phyloP scores from a whole-genome alignment of 441 rosid species.

The Croton setiger region DNA sequence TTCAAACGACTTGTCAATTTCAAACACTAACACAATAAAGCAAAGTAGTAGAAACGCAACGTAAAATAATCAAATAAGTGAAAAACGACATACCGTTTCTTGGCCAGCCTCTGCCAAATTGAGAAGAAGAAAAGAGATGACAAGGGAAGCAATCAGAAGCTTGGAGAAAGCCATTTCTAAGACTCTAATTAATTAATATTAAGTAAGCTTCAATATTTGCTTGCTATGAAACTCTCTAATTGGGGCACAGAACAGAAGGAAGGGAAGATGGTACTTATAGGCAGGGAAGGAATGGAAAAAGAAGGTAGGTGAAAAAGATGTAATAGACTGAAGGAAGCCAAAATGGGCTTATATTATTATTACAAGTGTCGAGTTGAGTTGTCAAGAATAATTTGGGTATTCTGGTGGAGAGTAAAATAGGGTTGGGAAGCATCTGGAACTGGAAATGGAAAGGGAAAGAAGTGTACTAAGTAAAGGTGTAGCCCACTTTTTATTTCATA shows the following conservation, averaged over 20 bases:
- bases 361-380: constrained; percentile 2
- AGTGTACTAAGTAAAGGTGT: neutral
- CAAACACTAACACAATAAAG: too few relatives aligned
- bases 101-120: constrained; percentile 42
- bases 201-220: neutral
- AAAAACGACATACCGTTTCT: constrained; percentile 24
- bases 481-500: neutral
- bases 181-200: too few relatives aligned
- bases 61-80: neutral
- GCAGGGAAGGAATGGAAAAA: neutral
- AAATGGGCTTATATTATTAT: neutral
- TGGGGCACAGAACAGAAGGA: neutral
- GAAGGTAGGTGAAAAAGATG: neutral
- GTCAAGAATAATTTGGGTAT: constrained; percentile 10
- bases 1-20: neutral
- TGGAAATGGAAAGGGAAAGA: neutral
- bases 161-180: constrained; percentile 60
- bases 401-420: constrained; percentile 1
- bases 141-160: constrained; percentile 42
- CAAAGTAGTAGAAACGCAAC: neutral
- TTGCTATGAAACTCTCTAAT: neutral
- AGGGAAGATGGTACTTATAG: constrained; percentile 25
- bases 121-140: constrained; percentile 52
- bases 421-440: constrained; percentile 5
- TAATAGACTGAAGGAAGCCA: neutral